Conservation (phyloP, 2,329 filamentous ascomycete genomes). For the Aspergillus novofumigatus region DNA sequence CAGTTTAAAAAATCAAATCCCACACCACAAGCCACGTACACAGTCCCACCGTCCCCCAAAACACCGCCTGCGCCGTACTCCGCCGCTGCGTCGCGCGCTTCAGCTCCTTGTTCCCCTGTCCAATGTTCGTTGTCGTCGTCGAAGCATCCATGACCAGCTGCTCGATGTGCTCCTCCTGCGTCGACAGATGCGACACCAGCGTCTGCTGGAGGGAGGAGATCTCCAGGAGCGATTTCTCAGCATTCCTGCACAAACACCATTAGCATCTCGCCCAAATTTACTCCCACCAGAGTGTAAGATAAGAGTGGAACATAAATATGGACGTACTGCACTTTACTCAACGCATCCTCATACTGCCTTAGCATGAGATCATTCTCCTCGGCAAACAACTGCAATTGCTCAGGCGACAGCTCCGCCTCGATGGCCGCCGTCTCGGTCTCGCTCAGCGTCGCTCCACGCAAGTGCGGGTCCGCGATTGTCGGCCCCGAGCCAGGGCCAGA, state of each 20-base stretch:
- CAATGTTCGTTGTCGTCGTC: constrained; percentile 79
- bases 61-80: constrained; percentile 72
- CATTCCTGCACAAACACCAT: constrained; percentile 54
- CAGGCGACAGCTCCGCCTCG: constrained; percentile 64
- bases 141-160: constrained; percentile 81
- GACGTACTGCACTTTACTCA: constrained; percentile 86
- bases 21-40: constrained; percentile 71
- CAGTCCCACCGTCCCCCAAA: constrained; percentile 72
- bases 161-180: constrained; percentile 84
- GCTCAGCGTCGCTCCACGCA: constrained; percentile 18
- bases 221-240: constrained; percentile 85
- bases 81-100: constrained; percentile 72
- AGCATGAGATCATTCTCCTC: constrained; percentile 90
- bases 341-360: constrained; percentile 86
- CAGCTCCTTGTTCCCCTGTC: constrained; percentile 83
- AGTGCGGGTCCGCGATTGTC: background rate
- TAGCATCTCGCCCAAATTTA: background rate
- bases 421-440: constrained; percentile 36
- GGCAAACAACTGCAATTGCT: constrained; percentile 91
- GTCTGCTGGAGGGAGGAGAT: constrained; percentile 90
- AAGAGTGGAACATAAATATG: constrained; percentile 37
- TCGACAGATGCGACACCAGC: constrained; percentile 77
- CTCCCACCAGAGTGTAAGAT: background rate
- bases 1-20: constrained; percentile 67
- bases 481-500: background rate